Percentiles rank a stretch among this genome's conserved stretches.
Conservation (phyloP, 2,329 filamentous ascomycete species). For the Curvularia sp. region DNA sequence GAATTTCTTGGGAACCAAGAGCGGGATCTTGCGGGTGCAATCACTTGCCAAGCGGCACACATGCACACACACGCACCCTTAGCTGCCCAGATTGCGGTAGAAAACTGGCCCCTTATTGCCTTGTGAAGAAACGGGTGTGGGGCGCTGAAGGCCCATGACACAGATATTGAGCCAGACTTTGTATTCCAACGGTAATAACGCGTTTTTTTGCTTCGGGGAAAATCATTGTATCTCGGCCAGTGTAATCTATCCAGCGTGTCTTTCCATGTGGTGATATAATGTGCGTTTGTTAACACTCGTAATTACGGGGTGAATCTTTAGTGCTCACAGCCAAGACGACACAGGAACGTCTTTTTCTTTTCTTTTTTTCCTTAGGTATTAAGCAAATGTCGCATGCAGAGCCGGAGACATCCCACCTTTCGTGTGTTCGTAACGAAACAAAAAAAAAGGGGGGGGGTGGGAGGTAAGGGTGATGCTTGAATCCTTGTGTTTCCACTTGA, state of each 20-base stretch:
- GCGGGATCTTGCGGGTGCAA: conserved; percentile 1
- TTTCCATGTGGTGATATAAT: no score
- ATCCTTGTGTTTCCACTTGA: no score
- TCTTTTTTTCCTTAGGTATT: no score
- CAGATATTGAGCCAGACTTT: background rate
- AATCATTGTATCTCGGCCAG: background rate
- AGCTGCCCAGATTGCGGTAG: background rate
- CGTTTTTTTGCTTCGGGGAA: background rate
- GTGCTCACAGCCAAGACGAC: background rate
- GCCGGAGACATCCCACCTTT: background rate
- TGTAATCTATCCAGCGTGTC: no score
- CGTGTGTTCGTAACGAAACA: no score
- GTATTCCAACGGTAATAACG: background rate
- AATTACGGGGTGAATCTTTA: background rate
- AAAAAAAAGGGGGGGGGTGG: no score
- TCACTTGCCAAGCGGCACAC: conserved; percentile 1
- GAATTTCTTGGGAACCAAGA: conserved; percentile 10
- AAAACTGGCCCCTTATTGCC: background rate
- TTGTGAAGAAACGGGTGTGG: background rate
- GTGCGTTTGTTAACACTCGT: no score
- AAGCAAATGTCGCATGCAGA: no score
- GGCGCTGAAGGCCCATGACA: background rate
- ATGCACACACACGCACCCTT: background rate
- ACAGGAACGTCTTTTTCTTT: no score
- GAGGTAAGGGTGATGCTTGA: no score